phyloP scores from a whole-genome alignment of 306 rosid genomes.

The Prosopis cineraria region DNA sequence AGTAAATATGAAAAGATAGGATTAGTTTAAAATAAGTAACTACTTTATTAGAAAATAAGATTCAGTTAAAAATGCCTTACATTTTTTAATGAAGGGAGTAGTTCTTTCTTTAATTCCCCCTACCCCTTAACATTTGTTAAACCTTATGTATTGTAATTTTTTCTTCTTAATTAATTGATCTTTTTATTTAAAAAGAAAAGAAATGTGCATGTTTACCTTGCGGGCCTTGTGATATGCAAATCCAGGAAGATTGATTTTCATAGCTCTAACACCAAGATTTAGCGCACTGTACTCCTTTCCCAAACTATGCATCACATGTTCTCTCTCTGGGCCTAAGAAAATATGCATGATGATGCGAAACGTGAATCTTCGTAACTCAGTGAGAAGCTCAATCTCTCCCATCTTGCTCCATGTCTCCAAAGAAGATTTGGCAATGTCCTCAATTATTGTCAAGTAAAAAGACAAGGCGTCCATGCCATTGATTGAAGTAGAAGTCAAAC shows the following conservation, averaged over 20 bases:
- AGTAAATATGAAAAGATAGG: no score
- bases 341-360: conserved; percentile 64
- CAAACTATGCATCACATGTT: conserved; percentile 49
- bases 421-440: conserved; percentile 41
- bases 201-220: no score
- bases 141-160: no score
- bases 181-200: no score
- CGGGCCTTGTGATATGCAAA: conserved; percentile 69
- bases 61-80: no score
- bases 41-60: no score
- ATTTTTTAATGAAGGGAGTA: no score
- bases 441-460: conserved; percentile 53
- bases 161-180: no score
- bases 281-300: conserved; percentile 66
- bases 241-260: conserved; percentile 77
- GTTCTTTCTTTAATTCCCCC: no score
- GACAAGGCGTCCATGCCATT: conserved; percentile 72
- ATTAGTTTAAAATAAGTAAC: no score
- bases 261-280: conserved; percentile 72
- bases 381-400: conserved; percentile 68
- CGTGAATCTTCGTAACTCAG: conserved; percentile 59
- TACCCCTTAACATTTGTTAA: no score
- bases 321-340: conserved; percentile 65
- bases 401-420: conserved; percentile 58
- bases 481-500: conserved; percentile 70